A percentile compares a stretch with the other conserved stretches of the same genome.
phyloP scores from a whole-genome alignment of 176 grass and related monocot genomes.

The Juncus effusus region DNA sequence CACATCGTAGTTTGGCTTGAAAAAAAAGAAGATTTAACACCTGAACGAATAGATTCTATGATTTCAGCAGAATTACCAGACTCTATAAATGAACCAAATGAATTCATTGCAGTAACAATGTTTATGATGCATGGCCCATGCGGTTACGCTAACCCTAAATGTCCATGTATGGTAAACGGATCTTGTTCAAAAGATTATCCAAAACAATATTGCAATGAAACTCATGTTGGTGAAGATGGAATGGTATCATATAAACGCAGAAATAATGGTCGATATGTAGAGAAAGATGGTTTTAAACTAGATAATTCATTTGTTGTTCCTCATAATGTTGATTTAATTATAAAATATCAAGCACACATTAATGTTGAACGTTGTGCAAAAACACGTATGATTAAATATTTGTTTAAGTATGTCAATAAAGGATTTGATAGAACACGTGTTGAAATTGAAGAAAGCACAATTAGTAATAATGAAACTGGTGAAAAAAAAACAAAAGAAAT shows the following conservation, averaged over 20 bases:
- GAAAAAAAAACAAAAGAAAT: conserved; percentile 15
- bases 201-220: background rate
- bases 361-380: too few species aligned
- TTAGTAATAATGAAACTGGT: background rate
- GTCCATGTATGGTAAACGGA: background rate
- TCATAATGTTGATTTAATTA: conserved; percentile 16
- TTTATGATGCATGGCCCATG: conserved; percentile 15
- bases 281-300: conserved; percentile 15
- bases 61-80: conserved; percentile 7
- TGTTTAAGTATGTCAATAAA: background rate
- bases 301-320: conserved; percentile 19
- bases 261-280: background rate
- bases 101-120: background rate
- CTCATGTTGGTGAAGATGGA: background rate
- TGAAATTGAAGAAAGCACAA: background rate
- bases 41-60: background rate
- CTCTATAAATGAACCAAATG: background rate
- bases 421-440: conserved; percentile 18
- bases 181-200: background rate
- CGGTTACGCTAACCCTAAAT: background rate
- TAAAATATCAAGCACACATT: conserved; percentile 2
- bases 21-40: background rate
- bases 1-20: background rate
- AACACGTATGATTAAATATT: too few species aligned
- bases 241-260: background rate